Evolutionary conservation across 129 eudicot genomes (phyloP).

Genomic region (Helianthus tuberosus): DNA sequence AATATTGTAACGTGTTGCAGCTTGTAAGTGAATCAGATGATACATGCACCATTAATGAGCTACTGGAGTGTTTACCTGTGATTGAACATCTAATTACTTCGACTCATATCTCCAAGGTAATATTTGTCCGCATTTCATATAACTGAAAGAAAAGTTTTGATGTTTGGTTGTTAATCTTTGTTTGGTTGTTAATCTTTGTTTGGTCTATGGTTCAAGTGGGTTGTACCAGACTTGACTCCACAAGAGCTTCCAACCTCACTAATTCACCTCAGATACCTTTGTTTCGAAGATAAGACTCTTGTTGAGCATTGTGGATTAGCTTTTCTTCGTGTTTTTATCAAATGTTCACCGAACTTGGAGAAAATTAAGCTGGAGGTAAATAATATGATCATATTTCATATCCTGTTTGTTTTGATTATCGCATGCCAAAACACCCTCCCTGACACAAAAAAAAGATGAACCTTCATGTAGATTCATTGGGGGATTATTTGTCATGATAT

Average conservation of each 20-base stretch:
- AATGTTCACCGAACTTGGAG: conserved; percentile 24
- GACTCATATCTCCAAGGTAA: neutral
- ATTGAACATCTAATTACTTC: neutral
- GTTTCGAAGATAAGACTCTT: neutral
- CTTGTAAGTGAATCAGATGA: neutral
- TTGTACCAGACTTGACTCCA: neutral
- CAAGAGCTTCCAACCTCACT: conserved; percentile 17
- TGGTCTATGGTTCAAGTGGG: conserved; percentile 10
- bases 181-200: conserved; percentile 8
- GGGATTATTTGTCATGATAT: neutral
- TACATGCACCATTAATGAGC: neutral
- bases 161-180: neutral
- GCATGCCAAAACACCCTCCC: neutral
- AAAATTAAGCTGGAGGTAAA: conserved; percentile 15
- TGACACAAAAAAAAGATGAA: neutral
- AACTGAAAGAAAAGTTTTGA: neutral
- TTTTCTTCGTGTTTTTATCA: conserved; percentile 2
- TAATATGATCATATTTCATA: neutral
- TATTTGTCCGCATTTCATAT: neutral
- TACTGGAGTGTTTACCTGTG: neutral
- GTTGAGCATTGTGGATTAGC: neutral
- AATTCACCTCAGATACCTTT: conserved; percentile 15
- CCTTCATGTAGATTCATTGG: neutral
- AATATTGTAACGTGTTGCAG: neutral
- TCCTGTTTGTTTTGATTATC: neutral